phyloP scores from a whole-genome alignment of 169 alveolate species.

The Cardiosporidium cionae region DNA sequence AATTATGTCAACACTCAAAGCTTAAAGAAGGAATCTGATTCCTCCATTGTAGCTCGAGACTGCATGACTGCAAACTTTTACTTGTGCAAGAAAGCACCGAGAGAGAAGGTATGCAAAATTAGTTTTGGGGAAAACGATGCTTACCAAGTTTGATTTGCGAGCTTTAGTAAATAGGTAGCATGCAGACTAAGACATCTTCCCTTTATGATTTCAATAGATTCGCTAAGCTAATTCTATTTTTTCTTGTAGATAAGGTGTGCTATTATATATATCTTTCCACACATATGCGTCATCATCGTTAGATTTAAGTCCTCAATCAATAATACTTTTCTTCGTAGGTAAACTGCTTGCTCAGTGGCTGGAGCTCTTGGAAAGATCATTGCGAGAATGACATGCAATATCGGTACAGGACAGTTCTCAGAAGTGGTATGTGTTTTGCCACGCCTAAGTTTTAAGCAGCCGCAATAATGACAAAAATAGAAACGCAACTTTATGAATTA shows the following conservation, averaged over 20 bases:
- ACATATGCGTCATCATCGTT: background rate
- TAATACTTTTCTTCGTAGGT: background rate
- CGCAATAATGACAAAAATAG: background rate
- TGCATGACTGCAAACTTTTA: conserved; percentile 10
- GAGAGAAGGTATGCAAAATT: background rate
- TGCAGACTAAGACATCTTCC: background rate
- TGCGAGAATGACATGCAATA: background rate
- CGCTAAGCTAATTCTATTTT: no score
- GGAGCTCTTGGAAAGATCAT: background rate
- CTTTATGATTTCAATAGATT: background rate
- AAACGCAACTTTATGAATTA: background rate
- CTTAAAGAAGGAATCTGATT: background rate
- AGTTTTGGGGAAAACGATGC: no score
- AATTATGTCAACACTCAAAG: background rate
- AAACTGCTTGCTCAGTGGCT: background rate
- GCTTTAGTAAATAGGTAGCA: background rate
- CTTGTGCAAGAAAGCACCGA: conserved; percentile 3
- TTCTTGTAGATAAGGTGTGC: no score
- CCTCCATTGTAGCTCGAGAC: background rate
- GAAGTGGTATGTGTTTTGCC: conserved; percentile 6
- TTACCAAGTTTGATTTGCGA: background rate
- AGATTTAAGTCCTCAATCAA: background rate
- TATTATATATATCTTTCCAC: no score
- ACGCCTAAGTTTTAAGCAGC: no score
- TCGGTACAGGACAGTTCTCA: background rate